These are phyloP conservation scores for Talaromyces pinophilus DNA, from an alignment of 2,329 filamentous ascomycete species.

Conservation along the genomic window DNA sequence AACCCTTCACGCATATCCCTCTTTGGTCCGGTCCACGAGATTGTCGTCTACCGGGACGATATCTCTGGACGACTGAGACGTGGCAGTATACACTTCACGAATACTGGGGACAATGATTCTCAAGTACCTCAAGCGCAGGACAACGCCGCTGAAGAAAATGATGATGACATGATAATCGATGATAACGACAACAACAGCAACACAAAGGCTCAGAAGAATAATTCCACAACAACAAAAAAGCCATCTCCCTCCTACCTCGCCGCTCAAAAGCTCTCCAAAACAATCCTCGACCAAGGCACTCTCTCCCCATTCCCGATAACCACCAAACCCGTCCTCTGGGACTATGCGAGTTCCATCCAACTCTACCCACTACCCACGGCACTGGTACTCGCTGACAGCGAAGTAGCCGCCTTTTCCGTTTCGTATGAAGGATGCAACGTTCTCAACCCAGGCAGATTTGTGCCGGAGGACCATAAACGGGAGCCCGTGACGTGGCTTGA, in stretches of 20 bases:
- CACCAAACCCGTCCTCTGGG: slow-evolving; percentile 83
- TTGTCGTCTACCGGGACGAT: slow-evolving; percentile 85
- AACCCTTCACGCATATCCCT: slow-evolving; percentile 81
- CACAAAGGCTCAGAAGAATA: background rate
- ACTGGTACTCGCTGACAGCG: slow-evolving; percentile 78
- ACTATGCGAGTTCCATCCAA: slow-evolving; percentile 72
- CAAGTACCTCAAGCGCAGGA: slow-evolving; percentile 1
- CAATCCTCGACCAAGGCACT: slow-evolving; percentile 85
- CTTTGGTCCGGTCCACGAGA: slow-evolving; percentile 85
- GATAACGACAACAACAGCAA: slow-evolving; percentile 2
- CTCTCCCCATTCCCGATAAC: slow-evolving; percentile 83
- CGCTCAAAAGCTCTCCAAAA: slow-evolving; percentile 81
- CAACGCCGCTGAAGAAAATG: background rate
- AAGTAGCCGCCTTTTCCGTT: slow-evolving; percentile 77
- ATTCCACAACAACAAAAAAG: background rate
- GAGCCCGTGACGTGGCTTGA: slow-evolving; percentile 81
- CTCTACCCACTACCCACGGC: slow-evolving; percentile 87
- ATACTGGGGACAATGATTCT: slow-evolving; percentile 3
- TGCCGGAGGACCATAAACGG: slow-evolving; percentile 69
- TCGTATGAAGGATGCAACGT: slow-evolving; percentile 96
- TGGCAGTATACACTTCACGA: slow-evolving; percentile 60
- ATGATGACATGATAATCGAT: slow-evolving; percentile 10
- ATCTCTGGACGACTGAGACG: slow-evolving; percentile 76
- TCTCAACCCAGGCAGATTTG: slow-evolving; percentile 76
- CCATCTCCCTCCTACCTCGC: slow-evolving; percentile 41